Base-by-base conservation (phyloP, 768 basidiomycete genomes). In the Dioszegia crocea region DNA sequence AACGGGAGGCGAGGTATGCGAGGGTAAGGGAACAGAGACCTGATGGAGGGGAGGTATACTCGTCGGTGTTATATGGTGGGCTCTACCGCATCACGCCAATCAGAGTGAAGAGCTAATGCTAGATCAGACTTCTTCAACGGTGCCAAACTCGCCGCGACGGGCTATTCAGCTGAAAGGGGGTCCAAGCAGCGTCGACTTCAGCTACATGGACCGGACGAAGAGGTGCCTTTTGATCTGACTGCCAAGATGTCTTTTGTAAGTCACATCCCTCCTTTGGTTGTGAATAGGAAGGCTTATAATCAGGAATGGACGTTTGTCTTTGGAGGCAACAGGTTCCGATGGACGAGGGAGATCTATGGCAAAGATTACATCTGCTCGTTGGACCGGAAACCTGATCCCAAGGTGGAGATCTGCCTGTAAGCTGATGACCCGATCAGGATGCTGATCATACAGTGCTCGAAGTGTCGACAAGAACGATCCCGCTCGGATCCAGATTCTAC, bases 291-390 rank as follows among this genome's bases (percentile, higher is more conserved):
- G 17, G 14, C 9, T 46, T 6, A 46, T 9, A 10, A 29, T 46
- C 17, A 76, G 75, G 75, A 76, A 58, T 76, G 75, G 75, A 67
- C 72, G 14, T 74, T 76, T 39, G 50, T 43, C 1, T 76, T 72
- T 46, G 68, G 74, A 60, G 72, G 74, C 2, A 68, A 71, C 56
- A 72, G 73, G 51, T 73, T 66, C 39, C 52, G 65, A 1, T 73
- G 74, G 71, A 62, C 61, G 2, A 52, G 63, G 39, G 69, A 68
- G 56, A 51, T 62, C 1, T 65, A 67, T 41, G 68, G 66, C 0
- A 68, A 67, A 52, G 71, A 76, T 39, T 77, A 73, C 50, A 68
- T 71, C 51, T 75, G 74, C 50, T 64, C 65, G 0, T 31, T 77
- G 11, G 74, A 77, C 30, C 48, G 76, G 8, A 71, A 72, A 47